Base-by-base conservation (phyloP, 1,284 basidiomycete genomes). In the Limonomyces culmigenus region DNA sequence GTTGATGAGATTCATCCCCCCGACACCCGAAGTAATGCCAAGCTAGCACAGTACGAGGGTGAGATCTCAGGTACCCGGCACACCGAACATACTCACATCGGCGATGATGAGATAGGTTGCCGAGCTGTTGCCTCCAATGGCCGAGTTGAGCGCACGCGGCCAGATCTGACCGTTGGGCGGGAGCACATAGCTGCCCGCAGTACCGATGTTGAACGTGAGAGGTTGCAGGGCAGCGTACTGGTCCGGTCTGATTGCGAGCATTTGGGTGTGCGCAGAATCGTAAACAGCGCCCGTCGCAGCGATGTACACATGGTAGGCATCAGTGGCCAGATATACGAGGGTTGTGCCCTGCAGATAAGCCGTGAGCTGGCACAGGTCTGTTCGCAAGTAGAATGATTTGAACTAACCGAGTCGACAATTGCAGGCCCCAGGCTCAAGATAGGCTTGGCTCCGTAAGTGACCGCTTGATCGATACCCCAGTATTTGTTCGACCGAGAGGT, bases 401-500 rank as follows among this genome's bases (percentile, higher is more conserved):
- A 4, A 34, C 33, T 14, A 34, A 19, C 37, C 17, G 72, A 74
- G 50, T 77, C 74, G 37, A 77, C 69, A 38, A 78, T 70, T 42
- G 74, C 74, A 17, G 70, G 63, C 12, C 63, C 66, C 25, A 41
- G 46, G 3, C 52, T 34, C 39, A 77, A 50, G 38, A 73, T 34
- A 6, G 19, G 21, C 33, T 3, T 21, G 5, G 46, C 19, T 18
- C 68, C 67, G 43, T 70, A 76, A 13, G 50, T 53, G 41, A 78
- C 58, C 33, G 59, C 57, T 52, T 76, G 61, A 47, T 71, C 54
- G 45, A 78, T 70, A 30, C 75, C 75, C 70, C 71, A 79, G 58
- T 62, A 77, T 27, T 53, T 42, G 35, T 45, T 55, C 6, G 71
- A 58, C 18, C 73, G 74, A 8, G 39, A 48, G 2, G 62, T 65